Evolutionary conservation across 2,329 filamentous ascomycete species (phyloP), one percentile per base, ranked within the genome.

Genomic region (Xylariales sp.): DNA sequence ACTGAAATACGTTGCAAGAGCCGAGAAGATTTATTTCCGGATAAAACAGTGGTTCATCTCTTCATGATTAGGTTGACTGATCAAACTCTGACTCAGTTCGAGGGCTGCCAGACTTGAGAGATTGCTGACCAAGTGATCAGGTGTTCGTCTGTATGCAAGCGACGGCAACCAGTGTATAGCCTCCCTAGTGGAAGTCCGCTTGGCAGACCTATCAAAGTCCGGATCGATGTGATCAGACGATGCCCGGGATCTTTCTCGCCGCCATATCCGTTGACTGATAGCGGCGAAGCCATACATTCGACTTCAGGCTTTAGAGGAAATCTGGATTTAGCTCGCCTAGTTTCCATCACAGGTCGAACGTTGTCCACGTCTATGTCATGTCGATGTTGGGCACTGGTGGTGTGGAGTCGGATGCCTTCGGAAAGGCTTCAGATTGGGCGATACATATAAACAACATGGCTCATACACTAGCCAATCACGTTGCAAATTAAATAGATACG

Each of bases 301-400:
- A 16, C n/a, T 10, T 34, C 21, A 18, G 32, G 32, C n/a, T 16
- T 9, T 10, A 34, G 9, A 34, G 16, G 10, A n/a, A n/a, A n/a
- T n/a, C 32, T 9, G n/a, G 12, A 5, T 10, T 9, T n/a, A 12
- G 16, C 5, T 34, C 14, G 32, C 32, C 32, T 34, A n/a, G 32
- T 10, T 20, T 9, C 32, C 5, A n/a, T 34, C 32, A 34, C 32
- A 34, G 32, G 32, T 18, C 16, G 18, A 8, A 16, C 6, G 21
- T 16, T 18, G 32, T 34, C 32, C 32, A 34, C 32, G 32, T 34
- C 32, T 34, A 16, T 19, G 32, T n/a, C n/a, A n/a, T n/a, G n/a
- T n/a, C 32, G 21, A 14, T 19, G 5, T 34, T 34, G 16, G 32
- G 32, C 32, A 19, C 10, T 34, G 32, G 32, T 34, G 32, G 12